Evolutionary conservation across 352 stramenopile species (phyloP).

Genomic region (Pythium brachiatum): DNA sequence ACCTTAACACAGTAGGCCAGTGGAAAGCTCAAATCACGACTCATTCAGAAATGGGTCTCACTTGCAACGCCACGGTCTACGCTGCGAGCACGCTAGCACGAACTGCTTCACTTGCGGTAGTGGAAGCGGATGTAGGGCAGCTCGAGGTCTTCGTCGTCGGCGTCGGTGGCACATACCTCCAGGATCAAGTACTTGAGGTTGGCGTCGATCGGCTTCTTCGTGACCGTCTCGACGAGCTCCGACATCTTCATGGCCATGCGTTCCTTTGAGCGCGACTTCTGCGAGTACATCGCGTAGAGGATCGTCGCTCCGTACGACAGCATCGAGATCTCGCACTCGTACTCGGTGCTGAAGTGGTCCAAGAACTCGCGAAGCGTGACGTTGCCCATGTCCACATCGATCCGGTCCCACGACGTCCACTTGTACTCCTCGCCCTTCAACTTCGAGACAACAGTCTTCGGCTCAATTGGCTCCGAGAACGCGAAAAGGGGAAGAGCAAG

Average conservation of each 20-base stretch:
- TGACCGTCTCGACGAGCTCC: constrained; percentile 94
- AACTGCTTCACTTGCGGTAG: constrained; percentile 40
- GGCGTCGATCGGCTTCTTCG: constrained; percentile 93
- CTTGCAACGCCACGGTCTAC: neutral
- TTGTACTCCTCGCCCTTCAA: constrained; percentile 95
- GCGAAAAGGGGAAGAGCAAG: constrained; percentile 97
- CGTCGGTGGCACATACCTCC: constrained; percentile 96
- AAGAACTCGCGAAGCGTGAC: constrained; percentile 97
- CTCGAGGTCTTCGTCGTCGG: constrained; percentile 95
- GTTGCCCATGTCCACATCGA: constrained; percentile 95
- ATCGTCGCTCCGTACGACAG: constrained; percentile 95
- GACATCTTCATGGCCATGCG: constrained; percentile 97
- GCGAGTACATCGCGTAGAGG: constrained; percentile 88
- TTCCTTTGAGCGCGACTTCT: constrained; percentile 88
- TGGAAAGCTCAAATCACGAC: neutral
- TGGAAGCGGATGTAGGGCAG: constrained; percentile 94
- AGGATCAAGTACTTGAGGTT: constrained; percentile 97
- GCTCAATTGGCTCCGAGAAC: constrained; percentile 95
- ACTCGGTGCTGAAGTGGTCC: constrained; percentile 93
- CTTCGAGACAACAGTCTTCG: constrained; percentile 91
- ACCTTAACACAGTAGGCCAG: neutral
- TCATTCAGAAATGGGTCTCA: neutral
- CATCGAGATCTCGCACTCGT: constrained; percentile 98
- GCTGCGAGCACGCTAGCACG: neutral
- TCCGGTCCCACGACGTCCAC: constrained; percentile 97